These are phyloP conservation scores for Beauveria pseudobassiana DNA, from an alignment of 2,329 filamentous ascomycete genomes.

Conservation along the genomic window DNA sequence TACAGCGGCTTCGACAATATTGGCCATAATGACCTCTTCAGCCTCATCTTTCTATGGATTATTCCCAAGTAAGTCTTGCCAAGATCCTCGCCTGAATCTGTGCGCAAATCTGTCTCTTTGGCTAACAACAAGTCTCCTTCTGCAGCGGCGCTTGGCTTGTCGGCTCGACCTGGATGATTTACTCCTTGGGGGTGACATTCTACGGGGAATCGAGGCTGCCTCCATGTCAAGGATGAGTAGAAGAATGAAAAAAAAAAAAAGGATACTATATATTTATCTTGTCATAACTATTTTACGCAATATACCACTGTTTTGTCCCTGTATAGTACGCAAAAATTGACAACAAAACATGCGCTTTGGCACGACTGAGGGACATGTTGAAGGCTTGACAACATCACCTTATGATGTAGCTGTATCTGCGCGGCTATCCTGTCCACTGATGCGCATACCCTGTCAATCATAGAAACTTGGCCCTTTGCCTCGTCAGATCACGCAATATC, in stretches of 20 bases:
- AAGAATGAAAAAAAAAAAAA: neutral
- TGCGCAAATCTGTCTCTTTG: neutral
- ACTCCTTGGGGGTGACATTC: conserved; percentile 40
- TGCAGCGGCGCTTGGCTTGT: conserved; percentile 50
- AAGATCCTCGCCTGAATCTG: neutral
- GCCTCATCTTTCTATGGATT: conserved; percentile 47
- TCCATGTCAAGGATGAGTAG: conserved; percentile 36
- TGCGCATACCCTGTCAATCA: too few species aligned
- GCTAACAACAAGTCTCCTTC: neutral
- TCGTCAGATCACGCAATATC: too few species aligned
- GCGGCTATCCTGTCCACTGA: too few species aligned
- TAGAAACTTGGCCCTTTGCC: too few species aligned
- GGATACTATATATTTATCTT: conserved; percentile 13
- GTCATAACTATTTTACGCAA: neutral
- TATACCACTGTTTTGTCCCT: neutral
- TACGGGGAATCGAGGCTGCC: conserved; percentile 36
- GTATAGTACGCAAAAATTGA: too few species aligned
- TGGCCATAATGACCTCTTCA: conserved; percentile 41
- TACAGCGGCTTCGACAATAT: conserved; percentile 50
- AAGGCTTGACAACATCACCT: too few species aligned
- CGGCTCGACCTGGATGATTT: conserved; percentile 44
- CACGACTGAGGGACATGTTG: too few species aligned
- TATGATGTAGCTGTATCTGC: too few species aligned
- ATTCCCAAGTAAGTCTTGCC: conserved; percentile 45
- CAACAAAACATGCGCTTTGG: too few species aligned